These are phyloP conservation scores for Podaxis sp. DNA, from an alignment of 768 basidiomycete genomes.

Conservation along the genomic window DNA sequence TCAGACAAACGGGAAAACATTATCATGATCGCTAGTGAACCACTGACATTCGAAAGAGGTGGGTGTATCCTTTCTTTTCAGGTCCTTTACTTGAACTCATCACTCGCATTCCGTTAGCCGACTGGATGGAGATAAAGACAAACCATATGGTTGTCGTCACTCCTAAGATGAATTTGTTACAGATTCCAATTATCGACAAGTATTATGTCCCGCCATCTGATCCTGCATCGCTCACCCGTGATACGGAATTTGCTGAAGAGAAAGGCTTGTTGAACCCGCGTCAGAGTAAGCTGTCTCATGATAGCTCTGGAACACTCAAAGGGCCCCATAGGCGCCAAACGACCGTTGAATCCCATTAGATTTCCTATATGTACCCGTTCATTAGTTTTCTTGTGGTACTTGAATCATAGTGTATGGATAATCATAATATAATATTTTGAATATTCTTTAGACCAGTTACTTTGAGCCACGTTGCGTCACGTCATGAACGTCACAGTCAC, in stretches of 20 bases:
- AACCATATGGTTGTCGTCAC: slow-evolving; percentile 96
- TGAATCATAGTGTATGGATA: background rate
- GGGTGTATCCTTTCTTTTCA: slow-evolving; percentile 5
- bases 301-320: background rate
- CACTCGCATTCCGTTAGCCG: slow-evolving; percentile 42
- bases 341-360: background rate
- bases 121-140: slow-evolving; percentile 99
- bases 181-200: slow-evolving; percentile 92
- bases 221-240: slow-evolving; percentile 62
- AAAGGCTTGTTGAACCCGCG: slow-evolving; percentile 79
- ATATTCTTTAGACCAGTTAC: too few species aligned
- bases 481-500: background rate
- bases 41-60: slow-evolving; percentile 95
- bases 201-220: slow-evolving; percentile 88
- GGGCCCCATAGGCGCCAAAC: background rate
- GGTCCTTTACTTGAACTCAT: background rate
- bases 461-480: slow-evolving; percentile 5
- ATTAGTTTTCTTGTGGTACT: background rate
- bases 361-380: background rate
- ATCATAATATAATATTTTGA: background rate
- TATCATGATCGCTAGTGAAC: slow-evolving; percentile 93
- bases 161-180: slow-evolving; percentile 90
- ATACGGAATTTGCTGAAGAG: slow-evolving; percentile 79
- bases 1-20: slow-evolving; percentile 95
- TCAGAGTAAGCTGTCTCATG: slow-evolving; percentile 21